phyloP scores from a whole-genome alignment of 352 stramenopile species.

The Elongisporangium anandrum region DNA sequence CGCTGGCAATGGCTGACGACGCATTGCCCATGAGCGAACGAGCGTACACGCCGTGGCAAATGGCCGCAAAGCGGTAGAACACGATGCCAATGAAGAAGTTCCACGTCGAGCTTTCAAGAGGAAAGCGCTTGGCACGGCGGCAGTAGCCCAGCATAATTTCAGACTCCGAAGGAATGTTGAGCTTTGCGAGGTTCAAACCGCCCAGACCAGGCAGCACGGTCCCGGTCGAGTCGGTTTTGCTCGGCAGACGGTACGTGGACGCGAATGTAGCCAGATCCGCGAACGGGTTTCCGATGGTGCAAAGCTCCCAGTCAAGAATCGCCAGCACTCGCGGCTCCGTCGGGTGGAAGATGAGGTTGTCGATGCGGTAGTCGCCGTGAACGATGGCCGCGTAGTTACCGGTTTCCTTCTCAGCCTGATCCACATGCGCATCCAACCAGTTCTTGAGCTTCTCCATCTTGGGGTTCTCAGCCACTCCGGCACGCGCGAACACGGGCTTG shows the following conservation, averaged over 20 bases:
- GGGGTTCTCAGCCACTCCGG: conserved; percentile 49
- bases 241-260: conserved; percentile 46
- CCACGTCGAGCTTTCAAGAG: conserved; percentile 50
- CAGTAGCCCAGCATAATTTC: conserved; percentile 62
- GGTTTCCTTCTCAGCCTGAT: conserved; percentile 44
- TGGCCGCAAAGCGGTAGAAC: conserved; percentile 73
- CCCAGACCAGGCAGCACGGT: conserved; percentile 50
- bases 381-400: conserved; percentile 43
- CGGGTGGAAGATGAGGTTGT: conserved; percentile 86
- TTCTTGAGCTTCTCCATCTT: conserved; percentile 40
- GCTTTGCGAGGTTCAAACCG: conserved; percentile 35
- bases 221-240: conserved; percentile 28
- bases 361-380: conserved; percentile 86
- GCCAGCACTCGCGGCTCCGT: conserved; percentile 78
- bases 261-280: conserved; percentile 70
- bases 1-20: conserved; percentile 67
- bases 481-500: conserved; percentile 38
- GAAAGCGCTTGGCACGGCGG: conserved; percentile 42
- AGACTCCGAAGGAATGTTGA: conserved; percentile 61
- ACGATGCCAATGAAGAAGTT: conserved; percentile 74
- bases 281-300: conserved; percentile 83
- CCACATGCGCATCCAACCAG: conserved; percentile 59
- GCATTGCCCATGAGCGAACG: conserved; percentile 73
- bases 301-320: conserved; percentile 87
- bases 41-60: conserved; percentile 78